phyloP scores from a whole-genome alignment of 2,329 filamentous ascomycete species.

The Neofusicoccum kwambonambiense region DNA sequence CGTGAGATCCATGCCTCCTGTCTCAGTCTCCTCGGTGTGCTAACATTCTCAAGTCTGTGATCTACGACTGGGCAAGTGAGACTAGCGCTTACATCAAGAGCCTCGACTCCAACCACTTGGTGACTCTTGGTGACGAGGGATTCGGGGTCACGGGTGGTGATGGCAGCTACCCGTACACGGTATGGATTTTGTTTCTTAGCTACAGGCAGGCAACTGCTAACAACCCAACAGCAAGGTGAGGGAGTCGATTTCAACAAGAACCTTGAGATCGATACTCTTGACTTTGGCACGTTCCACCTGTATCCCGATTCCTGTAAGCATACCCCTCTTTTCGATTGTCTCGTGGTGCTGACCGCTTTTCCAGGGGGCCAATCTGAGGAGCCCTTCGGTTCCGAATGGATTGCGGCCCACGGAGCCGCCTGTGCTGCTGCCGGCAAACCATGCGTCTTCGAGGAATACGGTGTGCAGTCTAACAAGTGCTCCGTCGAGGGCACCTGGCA shows the following conservation, averaged over 20 bases:
- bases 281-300: slow-evolving; percentile 57
- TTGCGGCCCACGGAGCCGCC: slow-evolving; percentile 44
- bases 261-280: slow-evolving; percentile 53
- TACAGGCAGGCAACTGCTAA: not conserved
- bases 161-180: slow-evolving; percentile 51
- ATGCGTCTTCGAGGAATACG: slow-evolving; percentile 42
- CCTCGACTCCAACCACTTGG: slow-evolving; percentile 61
- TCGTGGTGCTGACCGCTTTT: not conserved
- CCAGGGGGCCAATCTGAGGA: slow-evolving; percentile 30
- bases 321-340: not conserved
- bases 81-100: slow-evolving; percentile 63
- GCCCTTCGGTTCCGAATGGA: slow-evolving; percentile 47
- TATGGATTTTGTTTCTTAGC: not conserved
- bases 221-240: slow-evolving; percentile 38
- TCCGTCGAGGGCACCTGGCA: slow-evolving; percentile 32
- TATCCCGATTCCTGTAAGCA: slow-evolving; percentile 48
- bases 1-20: not conserved
- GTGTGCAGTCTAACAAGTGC: slow-evolving; percentile 29
- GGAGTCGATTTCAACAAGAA: slow-evolving; percentile 54
- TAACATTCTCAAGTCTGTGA: slow-evolving; percentile 39
- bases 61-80: slow-evolving; percentile 59
- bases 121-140: slow-evolving; percentile 64
- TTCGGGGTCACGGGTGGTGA: slow-evolving; percentile 47
- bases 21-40: not conserved
- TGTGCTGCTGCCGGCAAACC: slow-evolving; percentile 41